phyloP scores from a whole-genome alignment of 2,329 filamentous ascomycete genomes.

The Penicillium sp. region DNA sequence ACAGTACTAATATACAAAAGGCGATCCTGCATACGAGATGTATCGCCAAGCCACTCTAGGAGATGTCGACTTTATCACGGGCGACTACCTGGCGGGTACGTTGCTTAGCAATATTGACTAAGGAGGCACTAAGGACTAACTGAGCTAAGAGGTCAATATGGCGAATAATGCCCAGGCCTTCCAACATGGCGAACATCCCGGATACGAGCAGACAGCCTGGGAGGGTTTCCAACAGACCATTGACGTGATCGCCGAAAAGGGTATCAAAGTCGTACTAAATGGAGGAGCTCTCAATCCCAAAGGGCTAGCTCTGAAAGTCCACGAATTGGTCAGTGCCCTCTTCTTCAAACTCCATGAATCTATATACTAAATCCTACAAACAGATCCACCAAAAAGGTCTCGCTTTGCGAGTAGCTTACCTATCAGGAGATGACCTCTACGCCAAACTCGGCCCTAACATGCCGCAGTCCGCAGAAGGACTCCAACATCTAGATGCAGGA shows the following conservation, averaged over 20 bases:
- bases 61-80: conserved; percentile 54
- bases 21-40: conserved; percentile 40
- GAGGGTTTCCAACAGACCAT: conserved; percentile 50
- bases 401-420: conserved; percentile 47
- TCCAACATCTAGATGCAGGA: conserved; percentile 44
- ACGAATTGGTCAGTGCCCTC: conserved; percentile 36
- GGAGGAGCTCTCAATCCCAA: conserved; percentile 58
- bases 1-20: conserved; percentile 11
- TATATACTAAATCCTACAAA: not conserved
- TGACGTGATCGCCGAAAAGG: conserved; percentile 47
- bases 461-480: conserved; percentile 33
- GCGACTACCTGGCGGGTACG: conserved; percentile 53
- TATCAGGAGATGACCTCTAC: conserved; percentile 50
- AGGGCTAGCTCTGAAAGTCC: conserved; percentile 50
- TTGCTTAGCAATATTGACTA: not conserved
- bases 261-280: conserved; percentile 58
- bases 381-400: conserved; percentile 38
- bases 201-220: conserved; percentile 51
- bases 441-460: conserved; percentile 34
- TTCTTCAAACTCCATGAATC: no score
- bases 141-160: conserved; percentile 45
- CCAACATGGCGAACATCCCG: conserved; percentile 43
- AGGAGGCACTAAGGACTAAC: conserved; percentile 8
- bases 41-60: conserved; percentile 37
- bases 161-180: conserved; percentile 48